These are phyloP conservation scores for Basipetospora chlamydospora DNA, from an alignment of 2,329 filamentous ascomycete species.

Conservation along the genomic window DNA sequence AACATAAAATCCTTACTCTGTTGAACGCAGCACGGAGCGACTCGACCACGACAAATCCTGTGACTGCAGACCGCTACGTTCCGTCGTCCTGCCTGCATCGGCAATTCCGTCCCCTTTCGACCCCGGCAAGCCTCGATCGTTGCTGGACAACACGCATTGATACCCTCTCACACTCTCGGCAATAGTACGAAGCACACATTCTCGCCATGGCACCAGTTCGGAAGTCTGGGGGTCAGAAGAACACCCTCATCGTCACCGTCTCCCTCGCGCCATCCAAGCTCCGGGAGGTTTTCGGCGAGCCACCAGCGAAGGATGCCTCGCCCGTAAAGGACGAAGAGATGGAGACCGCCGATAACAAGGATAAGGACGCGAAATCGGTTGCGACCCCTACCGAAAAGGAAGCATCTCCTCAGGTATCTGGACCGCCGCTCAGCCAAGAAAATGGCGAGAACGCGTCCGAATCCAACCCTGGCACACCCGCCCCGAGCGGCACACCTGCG, in stretches of 20 bases:
- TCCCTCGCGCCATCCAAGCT: constrained; percentile 35
- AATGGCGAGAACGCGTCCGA: constrained; percentile 43
- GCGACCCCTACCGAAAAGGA: constrained; percentile 12
- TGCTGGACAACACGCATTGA: not conserved
- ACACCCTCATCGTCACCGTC: constrained; percentile 32
- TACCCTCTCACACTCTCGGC: not conserved
- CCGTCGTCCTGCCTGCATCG: too few relatives aligned
- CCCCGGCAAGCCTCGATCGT: not conserved
- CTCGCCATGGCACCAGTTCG: constrained; percentile 7
- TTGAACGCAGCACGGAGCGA: too few relatives aligned
- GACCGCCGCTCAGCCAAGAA: constrained; percentile 24
- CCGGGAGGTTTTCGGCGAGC: constrained; percentile 32
- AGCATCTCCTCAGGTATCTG: constrained; percentile 28
- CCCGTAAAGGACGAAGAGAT: constrained; percentile 24
- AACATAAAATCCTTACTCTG: too few relatives aligned
- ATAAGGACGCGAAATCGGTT: constrained; percentile 7
- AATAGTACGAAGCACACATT: not conserved
- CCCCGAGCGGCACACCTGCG: constrained; percentile 38
- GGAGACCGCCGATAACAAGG: constrained; percentile 17
- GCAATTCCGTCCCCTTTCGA: too few relatives aligned
- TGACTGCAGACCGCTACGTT: too few relatives aligned
- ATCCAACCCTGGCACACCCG: constrained; percentile 45
- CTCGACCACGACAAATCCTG: too few relatives aligned
- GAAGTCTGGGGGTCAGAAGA: constrained; percentile 11
- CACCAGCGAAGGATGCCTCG: constrained; percentile 27